phyloP scores from a whole-genome alignment of 257 asterid species.

The Solanum chmielewskii region DNA sequence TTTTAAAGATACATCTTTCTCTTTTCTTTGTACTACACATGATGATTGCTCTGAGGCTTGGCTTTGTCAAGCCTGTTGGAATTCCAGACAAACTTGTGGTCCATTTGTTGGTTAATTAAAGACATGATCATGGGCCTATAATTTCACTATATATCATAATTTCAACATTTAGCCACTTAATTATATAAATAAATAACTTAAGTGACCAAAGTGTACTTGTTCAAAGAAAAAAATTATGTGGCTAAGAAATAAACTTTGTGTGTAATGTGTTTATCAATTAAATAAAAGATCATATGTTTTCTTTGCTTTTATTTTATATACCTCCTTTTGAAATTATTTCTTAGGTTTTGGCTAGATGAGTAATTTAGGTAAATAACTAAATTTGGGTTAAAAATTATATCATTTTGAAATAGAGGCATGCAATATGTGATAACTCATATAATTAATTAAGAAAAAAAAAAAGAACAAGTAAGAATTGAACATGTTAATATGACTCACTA shows the following conservation, averaged over 20 bases:
- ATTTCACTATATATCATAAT: background rate
- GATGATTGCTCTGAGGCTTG: background rate
- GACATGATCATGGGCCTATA: background rate
- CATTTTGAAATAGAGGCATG: background rate
- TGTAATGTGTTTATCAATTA: background rate
- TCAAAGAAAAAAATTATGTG: background rate
- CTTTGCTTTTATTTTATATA: background rate
- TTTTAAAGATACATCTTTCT: background rate
- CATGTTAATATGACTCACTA: background rate
- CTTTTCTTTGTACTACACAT: background rate
- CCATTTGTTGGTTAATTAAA: background rate
- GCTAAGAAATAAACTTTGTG: background rate
- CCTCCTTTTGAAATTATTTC: background rate
- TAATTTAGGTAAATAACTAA: no score
- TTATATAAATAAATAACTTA: background rate
- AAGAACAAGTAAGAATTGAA: no score
- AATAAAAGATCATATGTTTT: background rate
- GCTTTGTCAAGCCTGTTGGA: background rate
- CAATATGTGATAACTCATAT: background rate
- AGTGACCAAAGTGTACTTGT: background rate
- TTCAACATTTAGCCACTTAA: background rate
- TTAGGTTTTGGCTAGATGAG: background rate
- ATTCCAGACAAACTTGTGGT: background rate
- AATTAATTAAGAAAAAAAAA: no score
- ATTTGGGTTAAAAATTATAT: background rate